These are phyloP conservation scores for Hanseniaspora taiwanica DNA, from an alignment of 805 yeast species.

Conservation along the genomic window DNA sequence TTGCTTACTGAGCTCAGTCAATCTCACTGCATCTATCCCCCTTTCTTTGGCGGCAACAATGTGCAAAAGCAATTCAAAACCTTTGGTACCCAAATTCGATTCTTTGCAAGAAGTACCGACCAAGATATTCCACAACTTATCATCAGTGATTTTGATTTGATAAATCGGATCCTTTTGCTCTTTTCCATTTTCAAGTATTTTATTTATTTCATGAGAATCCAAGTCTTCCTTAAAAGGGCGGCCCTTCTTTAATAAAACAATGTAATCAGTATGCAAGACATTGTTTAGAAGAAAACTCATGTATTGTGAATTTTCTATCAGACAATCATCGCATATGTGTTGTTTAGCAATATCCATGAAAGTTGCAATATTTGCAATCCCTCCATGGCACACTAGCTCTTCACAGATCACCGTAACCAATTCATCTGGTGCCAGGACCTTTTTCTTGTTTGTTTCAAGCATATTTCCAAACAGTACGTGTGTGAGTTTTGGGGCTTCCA, in stretches of 20 bases:
- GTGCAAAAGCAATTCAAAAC: slow-evolving; percentile 41
- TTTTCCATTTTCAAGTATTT: background rate
- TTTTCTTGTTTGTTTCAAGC: too few relatives aligned
- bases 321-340: slow-evolving; percentile 3
- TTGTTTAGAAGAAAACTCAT: slow-evolving; percentile 1
- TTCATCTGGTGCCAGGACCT: slow-evolving; percentile 20
- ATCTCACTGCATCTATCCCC: slow-evolving; percentile 49
- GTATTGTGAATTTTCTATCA: slow-evolving; percentile 3
- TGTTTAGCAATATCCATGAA: slow-evolving; percentile 7
- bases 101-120: slow-evolving; percentile 43
- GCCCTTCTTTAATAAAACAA: background rate
- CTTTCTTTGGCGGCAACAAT: slow-evolving; percentile 42
- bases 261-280: background rate
- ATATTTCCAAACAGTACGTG: too few relatives aligned
- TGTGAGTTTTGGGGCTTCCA: too few relatives aligned
- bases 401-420: slow-evolving; percentile 15
- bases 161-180: background rate
- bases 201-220: too few relatives aligned
- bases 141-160: slow-evolving; percentile 33
- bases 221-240: too few relatives aligned
- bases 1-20: slow-evolving; percentile 46
- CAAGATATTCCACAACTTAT: slow-evolving; percentile 42
- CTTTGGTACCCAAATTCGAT: slow-evolving; percentile 39
- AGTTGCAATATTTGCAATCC: slow-evolving; percentile 11
- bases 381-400: slow-evolving; percentile 22